Percentiles rank a stretch among this genome's conserved stretches.
These are phyloP conservation scores for Phylloporus scabripes DNA, from an alignment of 768 basidiomycete genomes.

Conservation along the genomic window DNA sequence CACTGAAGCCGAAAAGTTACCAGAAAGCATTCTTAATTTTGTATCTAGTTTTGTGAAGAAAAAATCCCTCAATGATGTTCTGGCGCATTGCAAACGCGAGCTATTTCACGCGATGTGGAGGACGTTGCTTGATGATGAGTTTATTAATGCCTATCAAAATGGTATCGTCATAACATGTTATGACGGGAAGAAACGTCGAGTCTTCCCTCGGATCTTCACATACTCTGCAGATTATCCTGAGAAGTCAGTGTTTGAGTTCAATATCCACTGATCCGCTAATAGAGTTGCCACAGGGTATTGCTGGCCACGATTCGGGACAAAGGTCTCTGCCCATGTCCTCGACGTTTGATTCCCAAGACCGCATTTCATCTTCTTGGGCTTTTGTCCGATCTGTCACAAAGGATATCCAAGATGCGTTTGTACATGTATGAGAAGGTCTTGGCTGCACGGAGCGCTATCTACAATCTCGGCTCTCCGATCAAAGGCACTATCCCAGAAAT, in stretches of 20 bases:
- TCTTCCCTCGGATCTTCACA: slow-evolving; percentile 29
- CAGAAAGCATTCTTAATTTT: background rate
- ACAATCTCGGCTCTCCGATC: slow-evolving; percentile 8
- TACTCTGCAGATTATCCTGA: slow-evolving; percentile 36
- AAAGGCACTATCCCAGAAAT: slow-evolving; percentile 8
- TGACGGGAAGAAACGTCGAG: slow-evolving; percentile 15
- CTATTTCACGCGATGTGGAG: slow-evolving; percentile 6
- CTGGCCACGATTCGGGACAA: slow-evolving; percentile 26
- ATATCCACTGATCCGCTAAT: background rate
- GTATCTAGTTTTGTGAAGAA: background rate
- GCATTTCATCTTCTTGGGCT: slow-evolving; percentile 14
- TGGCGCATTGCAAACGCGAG: slow-evolving; percentile 4
- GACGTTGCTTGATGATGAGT: slow-evolving; percentile 11
- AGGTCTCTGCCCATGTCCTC: slow-evolving; percentile 29
- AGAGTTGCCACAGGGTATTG: slow-evolving; percentile 14
- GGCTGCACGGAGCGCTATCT: slow-evolving; percentile 5
- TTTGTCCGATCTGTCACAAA: slow-evolving; percentile 1
- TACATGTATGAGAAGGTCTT: slow-evolving; percentile 1
- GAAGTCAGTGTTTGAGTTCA: slow-evolving; percentile 23
- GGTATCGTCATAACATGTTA: slow-evolving; percentile 21
- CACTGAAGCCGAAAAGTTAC: background rate
- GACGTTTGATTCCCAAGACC: slow-evolving; percentile 18
- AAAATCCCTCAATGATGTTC: background rate
- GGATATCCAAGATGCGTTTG: background rate
- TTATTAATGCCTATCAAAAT: slow-evolving; percentile 18